A percentile compares a stretch with the other conserved stretches of the same genome.
phyloP scores from a whole-genome alignment of 2,329 filamentous ascomycete genomes.

The Magnaporthiopsis rhizophila region DNA sequence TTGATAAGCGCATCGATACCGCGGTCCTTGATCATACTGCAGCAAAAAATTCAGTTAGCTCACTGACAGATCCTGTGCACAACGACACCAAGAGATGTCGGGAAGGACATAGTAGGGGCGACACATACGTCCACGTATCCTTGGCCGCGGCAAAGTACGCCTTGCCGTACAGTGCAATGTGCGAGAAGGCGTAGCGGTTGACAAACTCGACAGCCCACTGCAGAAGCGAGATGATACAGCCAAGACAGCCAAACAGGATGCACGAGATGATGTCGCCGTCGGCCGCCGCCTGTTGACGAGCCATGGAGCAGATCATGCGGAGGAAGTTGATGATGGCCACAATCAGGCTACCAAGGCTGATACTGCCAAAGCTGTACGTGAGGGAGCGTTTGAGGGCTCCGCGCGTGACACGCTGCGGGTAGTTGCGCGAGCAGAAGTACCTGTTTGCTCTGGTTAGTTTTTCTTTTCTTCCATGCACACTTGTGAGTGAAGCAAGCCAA shows the following conservation, averaged over 20 bases:
- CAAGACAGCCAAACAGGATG: conserved; percentile 65
- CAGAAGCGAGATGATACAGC: conserved; percentile 68
- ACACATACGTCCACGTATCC: conserved; percentile 65
- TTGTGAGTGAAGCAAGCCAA: neutral
- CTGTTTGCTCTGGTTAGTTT: neutral
- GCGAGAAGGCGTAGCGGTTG: conserved; percentile 87
- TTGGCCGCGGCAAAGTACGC: conserved; percentile 80
- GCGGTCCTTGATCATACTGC: conserved; percentile 75
- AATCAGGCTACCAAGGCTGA: conserved; percentile 76
- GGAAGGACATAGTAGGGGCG: neutral
- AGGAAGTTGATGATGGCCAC: conserved; percentile 83
- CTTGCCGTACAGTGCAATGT: conserved; percentile 90
- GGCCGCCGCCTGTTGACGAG: conserved; percentile 53
- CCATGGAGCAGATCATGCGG: conserved; percentile 74
- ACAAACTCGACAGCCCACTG: conserved; percentile 84
- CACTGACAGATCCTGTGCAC: neutral
- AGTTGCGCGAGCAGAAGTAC: conserved; percentile 67
- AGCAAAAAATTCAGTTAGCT: neutral
- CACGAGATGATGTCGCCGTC: conserved; percentile 60
- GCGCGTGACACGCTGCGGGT: conserved; percentile 71
- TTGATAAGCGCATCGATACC: conserved; percentile 87
- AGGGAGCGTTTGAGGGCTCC: conserved; percentile 74
- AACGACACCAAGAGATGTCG: neutral
- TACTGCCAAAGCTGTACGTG: conserved; percentile 89
- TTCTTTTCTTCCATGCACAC: too few species aligned